Evolutionary conservation across 208 protist genomes (phyloP), one percentile per base, ranked within the genome.

Genomic region (Porcisia deanei): DNA sequence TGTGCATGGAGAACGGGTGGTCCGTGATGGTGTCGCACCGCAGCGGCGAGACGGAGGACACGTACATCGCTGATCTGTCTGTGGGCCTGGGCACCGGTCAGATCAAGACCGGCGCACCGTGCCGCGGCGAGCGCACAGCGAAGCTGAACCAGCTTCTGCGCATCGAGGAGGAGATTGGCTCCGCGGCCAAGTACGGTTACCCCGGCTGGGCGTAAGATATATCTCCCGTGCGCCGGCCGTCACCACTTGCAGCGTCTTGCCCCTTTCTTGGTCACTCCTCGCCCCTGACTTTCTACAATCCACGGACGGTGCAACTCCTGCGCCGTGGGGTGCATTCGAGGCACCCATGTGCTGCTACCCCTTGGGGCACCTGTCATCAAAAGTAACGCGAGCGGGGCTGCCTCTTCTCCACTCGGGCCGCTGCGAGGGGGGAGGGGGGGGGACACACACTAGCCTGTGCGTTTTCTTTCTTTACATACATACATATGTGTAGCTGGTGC

Each of bases 81-180:
- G 98, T 99, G 58, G 99, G 95, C 61, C 91, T 99, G 45, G 96
- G 96, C 67, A 95, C 90, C 61, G 97, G 96, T 43, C 96, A 99
- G 84, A 99, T 99, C 89, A 99, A 99, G 95, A 99, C 99, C 52
- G 99, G 99, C 75, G 98, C 99, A n/a, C 98, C 99, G 39, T 99
- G 97, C 87, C 88, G 99, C 71, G 96, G 92, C 53, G 99, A 99
- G 91, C 93, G 99, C 81, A 94, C 98, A 1, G 98, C 98, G 58
- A 99, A 99, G 91, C 99, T 99, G 95, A 99, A 99, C 91, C 98
- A 99, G 89, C 89, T 99, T 16, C 92, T 99, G 22, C 97, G 99
- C 80, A 99, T 99, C 85, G 98, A 99, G 86, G 98, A 99, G 86
- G 96, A 99, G 81, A 76, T 99, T 34, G 94, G 86, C 57, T 80